Base-by-base conservation (phyloP, 371 early-diverging fungal genomes). In the Mortierella sp. region DNA sequence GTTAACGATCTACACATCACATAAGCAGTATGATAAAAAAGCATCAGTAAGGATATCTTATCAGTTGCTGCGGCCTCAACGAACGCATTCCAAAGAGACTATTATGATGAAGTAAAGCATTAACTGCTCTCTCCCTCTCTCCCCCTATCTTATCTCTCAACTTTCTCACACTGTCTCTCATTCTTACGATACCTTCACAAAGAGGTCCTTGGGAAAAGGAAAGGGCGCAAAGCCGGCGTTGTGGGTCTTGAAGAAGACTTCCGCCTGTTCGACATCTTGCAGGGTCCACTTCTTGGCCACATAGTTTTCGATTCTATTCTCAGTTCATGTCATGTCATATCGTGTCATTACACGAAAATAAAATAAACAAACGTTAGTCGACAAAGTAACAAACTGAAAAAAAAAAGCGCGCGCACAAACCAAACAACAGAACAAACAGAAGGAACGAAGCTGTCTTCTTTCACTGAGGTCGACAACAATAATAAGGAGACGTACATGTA, bases 191-290 rank as follows among this genome's bases (percentile, higher is more conserved):
- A 92, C 92, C 91, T 94, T 93, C 52, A 89, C 73, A 74, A 97
- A 97, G 55, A 96, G 90, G 34, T 93, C 93, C 77, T 91, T 90
- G 24, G 96, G 97, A 81, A 95, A 96, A 14, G 96, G 96, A 78
- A 90, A 96, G 38, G 78, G 63, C 1, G 90, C 90, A 73, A 87
- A 85, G 63, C 92, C 88, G 4, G 93, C 91, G 75, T 95, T 94
- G 82, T 96, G 96, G 19, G 94, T 95, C 24, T 76, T 65, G 81
- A 95, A 95, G 83, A 97, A 96, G 38, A 76, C 54, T 57, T 91
- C 93, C 1, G 95, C 92, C 52, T 82, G 70, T 11, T 91, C 90
- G 2, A 97, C 91, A 76, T 96, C 95, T 55, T 91, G 82, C 77
- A 86, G 48, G 0, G 95, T 94, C 95, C 95, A 96, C 68, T 78